Evolutionary conservation across 2,329 filamentous ascomycete genomes (phyloP).

Genomic region (Penicillium vulpinum): DNA sequence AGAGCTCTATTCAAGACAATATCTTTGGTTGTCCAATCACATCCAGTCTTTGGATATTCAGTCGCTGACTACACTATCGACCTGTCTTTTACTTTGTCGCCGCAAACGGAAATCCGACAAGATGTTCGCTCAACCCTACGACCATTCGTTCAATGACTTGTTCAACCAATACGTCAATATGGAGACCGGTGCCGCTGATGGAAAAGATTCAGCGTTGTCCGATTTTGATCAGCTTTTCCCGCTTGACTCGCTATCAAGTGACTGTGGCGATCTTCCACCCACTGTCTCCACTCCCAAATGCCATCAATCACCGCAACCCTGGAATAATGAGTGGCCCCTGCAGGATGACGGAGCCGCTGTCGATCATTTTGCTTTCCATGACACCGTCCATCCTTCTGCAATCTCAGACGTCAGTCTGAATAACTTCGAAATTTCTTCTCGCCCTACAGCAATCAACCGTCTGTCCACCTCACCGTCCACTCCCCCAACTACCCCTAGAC

Average conservation of each 20-base stretch:
- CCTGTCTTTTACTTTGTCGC: conserved; percentile 18
- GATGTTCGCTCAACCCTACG: conserved; percentile 49
- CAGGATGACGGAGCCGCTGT: conserved; percentile 50
- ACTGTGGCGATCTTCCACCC: conserved; percentile 53
- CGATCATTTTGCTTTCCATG: conserved; percentile 37
- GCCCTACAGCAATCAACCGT: conserved; percentile 20
- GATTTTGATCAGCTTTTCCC: conserved; percentile 56
- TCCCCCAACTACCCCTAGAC: conserved; percentile 39
- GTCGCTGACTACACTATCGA: conserved; percentile 20
- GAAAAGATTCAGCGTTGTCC: conserved; percentile 50
- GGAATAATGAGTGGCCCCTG: conserved; percentile 55
- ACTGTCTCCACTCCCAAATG: conserved; percentile 49
- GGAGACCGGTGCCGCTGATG: conserved; percentile 53
- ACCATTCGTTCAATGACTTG: conserved; percentile 60
- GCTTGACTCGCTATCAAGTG: conserved; percentile 52
- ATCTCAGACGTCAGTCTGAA: conserved; percentile 33
- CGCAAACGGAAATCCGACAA: conserved; percentile 50
- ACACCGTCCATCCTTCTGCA: conserved; percentile 40
- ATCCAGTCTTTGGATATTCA: conserved; percentile 22
- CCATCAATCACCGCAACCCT: conserved; percentile 50
- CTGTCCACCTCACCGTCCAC: conserved; percentile 36
- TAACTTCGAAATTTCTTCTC: conserved; percentile 36
- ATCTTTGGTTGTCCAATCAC: conserved; percentile 34
- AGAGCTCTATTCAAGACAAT: conserved; percentile 20
- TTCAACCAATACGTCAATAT: conserved; percentile 65